Percentiles rank a stretch among this genome's conserved stretches.
These are phyloP conservation scores for Ilex asprella DNA, from an alignment of 257 asterid species.

Conservation along the genomic window DNA sequence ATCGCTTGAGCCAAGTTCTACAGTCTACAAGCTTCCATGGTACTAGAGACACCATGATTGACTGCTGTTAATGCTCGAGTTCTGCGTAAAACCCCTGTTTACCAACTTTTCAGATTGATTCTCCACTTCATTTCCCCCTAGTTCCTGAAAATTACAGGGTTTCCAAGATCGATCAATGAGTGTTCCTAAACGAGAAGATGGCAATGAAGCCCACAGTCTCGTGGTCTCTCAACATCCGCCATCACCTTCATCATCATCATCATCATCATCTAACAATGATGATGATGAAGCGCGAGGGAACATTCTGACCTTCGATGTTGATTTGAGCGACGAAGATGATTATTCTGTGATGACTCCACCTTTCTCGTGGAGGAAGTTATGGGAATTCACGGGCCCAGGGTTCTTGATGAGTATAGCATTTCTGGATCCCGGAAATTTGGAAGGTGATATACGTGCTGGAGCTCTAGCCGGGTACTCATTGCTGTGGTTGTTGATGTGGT, in stretches of 20 bases:
- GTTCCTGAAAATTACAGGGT: no score
- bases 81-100: no score
- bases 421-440: conserved; percentile 72
- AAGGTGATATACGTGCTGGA: conserved; percentile 72
- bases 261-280: neutral
- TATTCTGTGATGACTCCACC: conserved; percentile 29
- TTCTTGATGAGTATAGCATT: conserved; percentile 74
- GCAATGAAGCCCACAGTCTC: conserved; percentile 19
- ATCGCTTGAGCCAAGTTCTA: no score
- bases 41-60: no score
- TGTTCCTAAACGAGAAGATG: conserved; percentile 1
- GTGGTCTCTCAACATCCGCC: conserved; percentile 4
- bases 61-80: no score
- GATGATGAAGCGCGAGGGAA: conserved; percentile 16
- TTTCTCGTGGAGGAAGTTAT: conserved; percentile 64
- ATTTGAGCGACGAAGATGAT: conserved; percentile 24
- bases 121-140: no score
- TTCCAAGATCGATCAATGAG: no score
- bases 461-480: conserved; percentile 67
- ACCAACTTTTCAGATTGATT: no score
- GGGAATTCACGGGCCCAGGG: conserved; percentile 77
- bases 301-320: conserved; percentile 36
- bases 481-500: conserved; percentile 61
- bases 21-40: no score
- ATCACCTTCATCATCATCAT: conserved; percentile 7